Evolutionary conservation across 108 stramenopile species (phyloP).

Genomic region (Cyclotella kingstonii): DNA sequence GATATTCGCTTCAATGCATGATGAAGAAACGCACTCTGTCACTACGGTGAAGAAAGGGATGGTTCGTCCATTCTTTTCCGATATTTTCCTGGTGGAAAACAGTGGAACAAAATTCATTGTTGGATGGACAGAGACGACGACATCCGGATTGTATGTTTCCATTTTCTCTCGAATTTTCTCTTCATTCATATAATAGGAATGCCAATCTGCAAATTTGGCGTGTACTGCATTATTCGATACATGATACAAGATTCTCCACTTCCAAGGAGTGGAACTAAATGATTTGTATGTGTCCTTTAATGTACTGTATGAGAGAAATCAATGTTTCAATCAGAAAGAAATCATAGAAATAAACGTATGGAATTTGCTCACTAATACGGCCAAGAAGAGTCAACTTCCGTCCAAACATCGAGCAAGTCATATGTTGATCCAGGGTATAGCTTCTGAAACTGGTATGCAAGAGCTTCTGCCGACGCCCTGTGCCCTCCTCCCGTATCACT

Average conservation of each 20-base stretch:
- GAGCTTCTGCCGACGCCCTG: constrained; percentile 90
- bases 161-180: constrained; percentile 58
- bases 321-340: background rate
- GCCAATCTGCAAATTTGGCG: constrained; percentile 53
- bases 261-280: constrained; percentile 76
- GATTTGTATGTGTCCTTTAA: constrained; percentile 74
- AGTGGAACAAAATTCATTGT: constrained; percentile 91
- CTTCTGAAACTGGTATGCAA: constrained; percentile 83
- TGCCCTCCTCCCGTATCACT: constrained; percentile 99
- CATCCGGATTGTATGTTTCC: constrained; percentile 71
- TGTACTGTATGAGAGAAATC: constrained; percentile 45
- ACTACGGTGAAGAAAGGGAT: constrained; percentile 94
- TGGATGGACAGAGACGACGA: constrained; percentile 92
- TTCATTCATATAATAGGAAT: constrained; percentile 60
- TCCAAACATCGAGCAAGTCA: constrained; percentile 85
- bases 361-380: constrained; percentile 28
- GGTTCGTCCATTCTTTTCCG: constrained; percentile 54
- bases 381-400: constrained; percentile 56
- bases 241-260: constrained; percentile 87
- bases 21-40: constrained; percentile 63
- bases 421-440: constrained; percentile 88
- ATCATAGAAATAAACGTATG: background rate
- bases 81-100: constrained; percentile 50
- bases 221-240: constrained; percentile 63
- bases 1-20: constrained; percentile 5